Percentiles rank a stretch among this genome's conserved stretches.
Evolutionary conservation across 2,329 filamentous ascomycete genomes (phyloP).

Genomic region (Nectriaceae sp.): DNA sequence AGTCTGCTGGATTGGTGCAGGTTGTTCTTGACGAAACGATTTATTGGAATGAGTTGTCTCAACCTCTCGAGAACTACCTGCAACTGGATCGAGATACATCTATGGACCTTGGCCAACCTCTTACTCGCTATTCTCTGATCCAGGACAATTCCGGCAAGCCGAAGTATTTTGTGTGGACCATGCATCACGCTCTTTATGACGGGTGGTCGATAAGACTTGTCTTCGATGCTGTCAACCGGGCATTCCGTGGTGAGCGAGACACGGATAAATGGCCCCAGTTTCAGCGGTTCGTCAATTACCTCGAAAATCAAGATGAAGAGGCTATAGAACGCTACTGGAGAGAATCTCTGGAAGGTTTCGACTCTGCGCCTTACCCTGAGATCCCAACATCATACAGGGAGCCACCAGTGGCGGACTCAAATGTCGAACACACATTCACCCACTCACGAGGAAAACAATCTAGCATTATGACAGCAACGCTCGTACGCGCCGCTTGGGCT

Average conservation of each 20-base stretch:
- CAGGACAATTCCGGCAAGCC: background rate
- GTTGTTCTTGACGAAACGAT: slow-evolving; percentile 5
- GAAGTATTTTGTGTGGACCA: slow-evolving; percentile 24
- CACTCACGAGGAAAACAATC: no score
- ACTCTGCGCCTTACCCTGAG: slow-evolving; percentile 9
- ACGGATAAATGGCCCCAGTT: background rate
- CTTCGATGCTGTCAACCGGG: slow-evolving; percentile 10
- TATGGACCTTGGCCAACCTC: slow-evolving; percentile 10
- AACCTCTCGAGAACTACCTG: no score
- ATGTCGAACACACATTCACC: no score
- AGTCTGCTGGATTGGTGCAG: slow-evolving; percentile 8
- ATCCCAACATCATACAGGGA: no score
- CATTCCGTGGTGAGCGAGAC: slow-evolving; percentile 6
- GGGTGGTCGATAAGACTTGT: slow-evolving; percentile 27
- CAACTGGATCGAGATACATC: background rate
- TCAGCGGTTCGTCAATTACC: slow-evolving; percentile 7
- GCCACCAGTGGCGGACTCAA: no score
- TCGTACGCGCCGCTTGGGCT: slow-evolving; percentile 48
- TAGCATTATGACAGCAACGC: slow-evolving; percentile 10
- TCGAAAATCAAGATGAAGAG: background rate
- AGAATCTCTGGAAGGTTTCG: background rate
- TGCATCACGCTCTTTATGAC: slow-evolving; percentile 33
- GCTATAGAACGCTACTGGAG: slow-evolving; percentile 4
- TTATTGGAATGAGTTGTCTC: no score
- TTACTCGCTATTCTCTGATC: slow-evolving; percentile 5